These are phyloP conservation scores for Geosmithia morbida DNA, from an alignment of 2,329 filamentous ascomycete genomes.

Conservation along the genomic window DNA sequence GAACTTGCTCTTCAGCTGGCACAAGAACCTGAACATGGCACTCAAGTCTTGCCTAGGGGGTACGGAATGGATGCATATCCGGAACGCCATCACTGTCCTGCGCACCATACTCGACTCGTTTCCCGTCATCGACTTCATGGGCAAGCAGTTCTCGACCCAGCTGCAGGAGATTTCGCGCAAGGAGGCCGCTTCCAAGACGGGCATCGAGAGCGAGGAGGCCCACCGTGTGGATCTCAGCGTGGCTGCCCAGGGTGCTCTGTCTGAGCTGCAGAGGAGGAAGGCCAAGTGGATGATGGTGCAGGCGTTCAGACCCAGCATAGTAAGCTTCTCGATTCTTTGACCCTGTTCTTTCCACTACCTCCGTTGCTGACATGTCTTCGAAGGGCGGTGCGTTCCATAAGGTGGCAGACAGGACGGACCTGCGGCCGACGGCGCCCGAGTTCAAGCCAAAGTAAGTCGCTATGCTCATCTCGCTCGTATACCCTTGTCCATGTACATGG, in stretches of 20 bases:
- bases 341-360: background rate
- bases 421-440: conserved; percentile 45
- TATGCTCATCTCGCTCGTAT: background rate
- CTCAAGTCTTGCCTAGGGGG: conserved; percentile 70
- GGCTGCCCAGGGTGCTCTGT: conserved; percentile 56
- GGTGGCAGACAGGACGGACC: conserved; percentile 18
- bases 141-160: conserved; percentile 47
- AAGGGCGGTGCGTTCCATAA: conserved; percentile 14
- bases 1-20: conserved; percentile 78
- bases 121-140: conserved; percentile 84
- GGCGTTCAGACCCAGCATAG: conserved; percentile 52
- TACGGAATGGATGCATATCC: conserved; percentile 92
- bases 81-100: conserved; percentile 84
- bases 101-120: conserved; percentile 71
- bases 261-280: conserved; percentile 52
- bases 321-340: conserved; percentile 17
- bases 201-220: conserved; percentile 34
- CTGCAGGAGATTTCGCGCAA: conserved; percentile 52
- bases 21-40: conserved; percentile 65
- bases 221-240: conserved; percentile 62
- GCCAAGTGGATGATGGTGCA: conserved; percentile 61
- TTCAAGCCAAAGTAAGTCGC: conserved; percentile 38
- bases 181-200: conserved; percentile 35
- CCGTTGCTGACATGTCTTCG: background rate
- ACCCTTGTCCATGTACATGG: background rate